Base-by-base conservation (phyloP, 148 eudicot species). In the Spergularia marina region DNA sequence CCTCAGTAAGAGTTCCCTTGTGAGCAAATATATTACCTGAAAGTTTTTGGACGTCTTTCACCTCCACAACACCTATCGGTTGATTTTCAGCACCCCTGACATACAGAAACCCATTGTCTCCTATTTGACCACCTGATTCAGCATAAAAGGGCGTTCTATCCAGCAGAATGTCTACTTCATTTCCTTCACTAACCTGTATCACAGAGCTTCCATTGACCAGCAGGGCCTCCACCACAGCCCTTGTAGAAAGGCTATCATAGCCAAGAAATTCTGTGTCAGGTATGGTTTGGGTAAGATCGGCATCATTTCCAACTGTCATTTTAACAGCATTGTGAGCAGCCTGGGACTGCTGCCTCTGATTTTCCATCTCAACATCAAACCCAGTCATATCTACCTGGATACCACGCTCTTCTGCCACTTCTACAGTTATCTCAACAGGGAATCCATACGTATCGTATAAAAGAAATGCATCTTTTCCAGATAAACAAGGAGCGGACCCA, bases 41-140 rank as follows among this genome's bases (percentile, higher is more conserved):
- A 44, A 89, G 80, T 69, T 90, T 95, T 74, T 92, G 90, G 72
- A 95, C 98, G 76, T 95, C 98, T 75, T 86, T 89, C 76, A 95
- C 83, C 89, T 90, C 87, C 65, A 95, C 82, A 71, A 90, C 84
- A 80, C 90, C 90, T 79, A 61, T 83, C 64, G 82, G 75, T 70
- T 53, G 77, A 57, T 82, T 81, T 68, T 82, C 88, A 82, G 86
- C 68, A 49, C 80, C 85, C 53, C 80, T 81, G 61, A 86, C 81
- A 83, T 85, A 86, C 39, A 95, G 84, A 83, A 87, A 82, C 21
- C 98, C 98, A 57, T 91, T 81, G 62, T 95, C 98, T 80, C 97
- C 97, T 79, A 95, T 90, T 88, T 95, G 98, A 44, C 98, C 98
- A 54, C 98, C 98, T 55, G 98, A 95, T 83, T 95, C 98, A 74